phyloP scores from a whole-genome alignment of 192 early-diverging fungal genomes.

The Backusella morwellensis region DNA sequence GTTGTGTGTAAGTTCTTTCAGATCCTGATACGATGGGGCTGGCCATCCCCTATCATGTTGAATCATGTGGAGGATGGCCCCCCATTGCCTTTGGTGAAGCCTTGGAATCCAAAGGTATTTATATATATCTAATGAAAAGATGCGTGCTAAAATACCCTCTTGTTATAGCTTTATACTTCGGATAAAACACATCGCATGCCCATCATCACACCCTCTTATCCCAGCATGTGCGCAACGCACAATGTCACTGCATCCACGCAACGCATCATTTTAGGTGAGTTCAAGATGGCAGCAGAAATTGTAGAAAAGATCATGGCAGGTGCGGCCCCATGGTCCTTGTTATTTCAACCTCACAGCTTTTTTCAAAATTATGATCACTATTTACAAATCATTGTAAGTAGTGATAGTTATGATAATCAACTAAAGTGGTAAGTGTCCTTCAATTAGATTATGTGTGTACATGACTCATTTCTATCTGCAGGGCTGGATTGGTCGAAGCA shows the following conservation, averaged over 20 bases:
- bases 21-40: conserved; percentile 58
- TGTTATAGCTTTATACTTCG: conserved; percentile 6
- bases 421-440: conserved; percentile 10
- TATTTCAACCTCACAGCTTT: conserved; percentile 27
- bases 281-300: conserved; percentile 24
- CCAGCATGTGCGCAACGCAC: conserved; percentile 71
- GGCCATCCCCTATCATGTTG: conserved; percentile 68
- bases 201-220: conserved; percentile 72
- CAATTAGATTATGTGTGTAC: neutral
- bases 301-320: conserved; percentile 30
- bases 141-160: neutral
- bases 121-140: neutral
- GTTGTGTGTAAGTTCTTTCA: conserved; percentile 68
- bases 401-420: conserved; percentile 9
- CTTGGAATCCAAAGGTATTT: conserved; percentile 56
- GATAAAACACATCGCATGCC: conserved; percentile 64
- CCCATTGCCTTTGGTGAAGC: conserved; percentile 34
- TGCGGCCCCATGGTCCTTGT: conserved; percentile 15
- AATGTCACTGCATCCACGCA: conserved; percentile 63
- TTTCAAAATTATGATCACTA: conserved; percentile 32
- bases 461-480: conserved; percentile 8
- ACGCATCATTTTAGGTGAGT: conserved; percentile 43
- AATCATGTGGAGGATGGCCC: conserved; percentile 59
- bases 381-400: conserved; percentile 25
- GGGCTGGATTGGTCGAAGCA: conserved; percentile 78